Percentiles rank a stretch among this genome's conserved stretches.
Evolutionary conservation across 371 early-diverging fungal species (phyloP).

Genomic region (Apophysomyces trapeziformis): DNA sequence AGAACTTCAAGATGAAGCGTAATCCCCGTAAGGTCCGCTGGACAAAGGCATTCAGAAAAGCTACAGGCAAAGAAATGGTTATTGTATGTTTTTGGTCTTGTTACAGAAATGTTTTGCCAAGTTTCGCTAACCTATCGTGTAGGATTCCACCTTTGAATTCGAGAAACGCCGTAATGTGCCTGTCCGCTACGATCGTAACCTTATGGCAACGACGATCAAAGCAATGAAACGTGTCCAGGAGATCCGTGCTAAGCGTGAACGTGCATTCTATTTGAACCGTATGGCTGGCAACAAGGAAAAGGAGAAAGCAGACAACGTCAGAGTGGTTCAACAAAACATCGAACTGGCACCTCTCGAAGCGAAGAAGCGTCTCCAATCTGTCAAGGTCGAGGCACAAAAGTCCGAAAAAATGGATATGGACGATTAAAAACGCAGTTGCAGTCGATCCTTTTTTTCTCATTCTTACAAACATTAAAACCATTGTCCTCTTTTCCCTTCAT

Average conservation of each 20-base stretch:
- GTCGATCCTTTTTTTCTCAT: conserved; percentile 5
- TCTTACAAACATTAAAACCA: conserved; percentile 10
- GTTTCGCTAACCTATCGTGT: conserved; percentile 7
- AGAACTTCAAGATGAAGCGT: conserved; percentile 99
- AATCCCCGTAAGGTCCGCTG: conserved; percentile 99
- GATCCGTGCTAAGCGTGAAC: conserved; percentile 90
- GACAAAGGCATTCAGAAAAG: conserved; percentile 99
- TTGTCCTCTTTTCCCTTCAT: not conserved
- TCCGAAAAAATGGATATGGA: conserved; percentile 65
- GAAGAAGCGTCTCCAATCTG: conserved; percentile 61
- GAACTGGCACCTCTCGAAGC: conserved; percentile 79
- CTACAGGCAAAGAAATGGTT: conserved; percentile 98
- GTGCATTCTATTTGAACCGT: conserved; percentile 87
- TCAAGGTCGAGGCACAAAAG: conserved; percentile 59
- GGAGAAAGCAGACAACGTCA: conserved; percentile 75
- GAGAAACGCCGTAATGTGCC: conserved; percentile 98
- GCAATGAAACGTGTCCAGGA: conserved; percentile 96
- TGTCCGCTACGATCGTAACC: conserved; percentile 94
- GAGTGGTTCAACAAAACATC: conserved; percentile 82
- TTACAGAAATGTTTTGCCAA: too few relatives aligned
- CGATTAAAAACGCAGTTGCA: conserved; percentile 37
- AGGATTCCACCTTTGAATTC: conserved; percentile 96
- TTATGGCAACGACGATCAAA: conserved; percentile 93
- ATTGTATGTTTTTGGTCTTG: conserved; percentile 64
- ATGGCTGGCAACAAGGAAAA: conserved; percentile 83